Conservation (phyloP, 306 rosid species). For the Rosa persica region DNA sequence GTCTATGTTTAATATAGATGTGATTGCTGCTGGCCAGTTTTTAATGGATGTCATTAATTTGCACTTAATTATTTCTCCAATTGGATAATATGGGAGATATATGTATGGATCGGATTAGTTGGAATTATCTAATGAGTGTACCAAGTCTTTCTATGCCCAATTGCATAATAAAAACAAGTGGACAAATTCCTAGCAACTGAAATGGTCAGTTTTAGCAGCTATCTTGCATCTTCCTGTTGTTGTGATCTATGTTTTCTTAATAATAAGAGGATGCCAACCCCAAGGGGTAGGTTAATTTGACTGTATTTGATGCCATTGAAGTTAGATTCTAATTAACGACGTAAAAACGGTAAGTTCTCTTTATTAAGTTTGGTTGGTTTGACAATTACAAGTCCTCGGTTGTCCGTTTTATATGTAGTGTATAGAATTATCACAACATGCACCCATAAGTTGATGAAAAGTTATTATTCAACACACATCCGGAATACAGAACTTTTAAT, state of each 20-base stretch:
- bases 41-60: neutral
- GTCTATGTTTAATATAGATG: conserved; percentile 35
- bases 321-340: neutral
- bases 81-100: neutral
- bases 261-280: neutral
- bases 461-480: neutral
- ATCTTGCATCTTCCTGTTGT: neutral
- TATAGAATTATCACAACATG: neutral
- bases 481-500: neutral
- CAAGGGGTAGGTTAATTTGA: neutral
- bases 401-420: no score
- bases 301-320: neutral
- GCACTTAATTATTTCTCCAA: neutral
- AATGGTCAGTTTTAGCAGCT: neutral
- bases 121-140: neutral
- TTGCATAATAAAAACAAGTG: no score
- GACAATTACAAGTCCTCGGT: no score
- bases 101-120: neutral
- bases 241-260: neutral
- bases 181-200: no score
- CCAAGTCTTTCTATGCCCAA: no score
- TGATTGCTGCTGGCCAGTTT: neutral
- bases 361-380: no score
- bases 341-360: no score
- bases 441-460: neutral